Base-by-base conservation (phyloP, 805 yeast species). In the Metschnikowia continentalis region DNA sequence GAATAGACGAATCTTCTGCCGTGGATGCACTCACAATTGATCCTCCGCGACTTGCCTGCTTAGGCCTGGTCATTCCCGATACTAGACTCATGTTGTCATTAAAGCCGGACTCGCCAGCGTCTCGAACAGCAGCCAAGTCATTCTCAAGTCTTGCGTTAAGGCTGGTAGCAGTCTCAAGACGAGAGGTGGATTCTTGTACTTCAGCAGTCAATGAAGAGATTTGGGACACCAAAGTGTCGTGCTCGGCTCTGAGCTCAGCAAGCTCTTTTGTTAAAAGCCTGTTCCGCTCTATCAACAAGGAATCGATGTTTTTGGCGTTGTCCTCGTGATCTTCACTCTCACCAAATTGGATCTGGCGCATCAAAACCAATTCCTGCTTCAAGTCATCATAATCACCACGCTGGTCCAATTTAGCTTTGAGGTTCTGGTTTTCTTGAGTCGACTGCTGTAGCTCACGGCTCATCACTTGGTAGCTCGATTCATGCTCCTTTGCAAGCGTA, bases 301-400 rank as follows among this genome's bases (percentile, higher is more conserved):
- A 76, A 59, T 83, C 90, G 38, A 85, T 63, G 19, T 58, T 59
- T 11, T 56, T 63, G 7, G 61, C 61, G 6, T 60, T 66, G 8
- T 61, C 69, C 30, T 60, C 68, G 22, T 68, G 73, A 3, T 64
- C 72, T 14, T 69, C 72, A 32, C 70, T 70, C 22, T 56, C 67
- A 3, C 91, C 91, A 68, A 90, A 86, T 60, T 88, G 89, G 36
- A 90, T 84, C 55, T 84, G 83, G 62, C 86, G 82, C 53, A 90
- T 65, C 23, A 90, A 79, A 17, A 77, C 79, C 56, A 91, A 71
- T 61, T 91, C 97, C 46, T 81, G 79, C 64, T 89, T 90, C 44
- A 90, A 64, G 54, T 88, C 90, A 47, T 87, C 90, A 66, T 91
- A 90, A 63, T 90, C 96, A 2, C 76, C 69, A 47, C 82, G 80